phyloP scores from a whole-genome alignment of 306 rosid genomes.

The Glycine latifolia region DNA sequence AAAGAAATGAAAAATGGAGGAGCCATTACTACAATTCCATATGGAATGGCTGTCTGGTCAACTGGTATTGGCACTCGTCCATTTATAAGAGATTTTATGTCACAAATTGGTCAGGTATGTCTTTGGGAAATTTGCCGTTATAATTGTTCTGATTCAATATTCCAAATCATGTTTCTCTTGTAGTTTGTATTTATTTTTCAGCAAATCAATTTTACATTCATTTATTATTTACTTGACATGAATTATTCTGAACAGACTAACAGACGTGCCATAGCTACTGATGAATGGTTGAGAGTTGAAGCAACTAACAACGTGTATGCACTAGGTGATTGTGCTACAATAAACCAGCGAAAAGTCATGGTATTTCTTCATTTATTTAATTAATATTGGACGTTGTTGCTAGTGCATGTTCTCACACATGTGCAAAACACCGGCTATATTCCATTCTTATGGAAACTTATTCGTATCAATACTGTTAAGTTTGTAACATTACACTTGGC shows the following conservation, averaged over 20 bases:
- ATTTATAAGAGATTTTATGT: conserved; percentile 82
- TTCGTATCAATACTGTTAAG: background rate
- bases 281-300: conserved; percentile 97
- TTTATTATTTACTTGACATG: conserved; percentile 24
- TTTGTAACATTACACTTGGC: background rate
- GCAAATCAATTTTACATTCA: background rate
- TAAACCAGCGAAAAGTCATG: conserved; percentile 98
- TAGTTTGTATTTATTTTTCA: conserved; percentile 22
- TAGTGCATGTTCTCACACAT: background rate
- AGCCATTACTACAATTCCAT: conserved; percentile 70
- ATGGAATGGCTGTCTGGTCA: conserved; percentile 99
- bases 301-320: conserved; percentile 83
- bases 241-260: conserved; percentile 63
- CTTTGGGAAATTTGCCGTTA: conserved; percentile 41
- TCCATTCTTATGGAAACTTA: conserved; percentile 24
- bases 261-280: conserved; percentile 92
- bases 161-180: conserved; percentile 18
- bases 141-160: conserved; percentile 17
- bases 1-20: conserved; percentile 88
- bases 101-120: conserved; percentile 90
- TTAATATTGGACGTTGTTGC: conserved; percentile 20
- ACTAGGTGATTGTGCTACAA: conserved; percentile 95
- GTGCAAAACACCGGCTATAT: conserved; percentile 21
- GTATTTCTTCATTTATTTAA: conserved; percentile 53
- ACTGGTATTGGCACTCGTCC: conserved; percentile 97